Conservation (phyloP, 176 grass and related monocot genomes). For the Neostapfia colusana region DNA sequence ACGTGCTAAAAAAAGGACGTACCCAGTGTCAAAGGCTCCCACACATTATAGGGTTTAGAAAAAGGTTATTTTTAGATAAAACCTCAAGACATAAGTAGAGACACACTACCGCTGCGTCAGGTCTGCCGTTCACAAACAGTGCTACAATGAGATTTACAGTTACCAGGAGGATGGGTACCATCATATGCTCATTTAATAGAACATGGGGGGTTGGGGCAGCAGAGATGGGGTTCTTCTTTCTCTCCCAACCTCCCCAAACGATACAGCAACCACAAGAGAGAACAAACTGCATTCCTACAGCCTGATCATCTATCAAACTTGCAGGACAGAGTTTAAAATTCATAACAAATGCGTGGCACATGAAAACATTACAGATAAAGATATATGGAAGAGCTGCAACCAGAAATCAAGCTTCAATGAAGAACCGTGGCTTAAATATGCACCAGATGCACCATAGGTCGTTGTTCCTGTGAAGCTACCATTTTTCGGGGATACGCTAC, state of each 20-base stretch:
- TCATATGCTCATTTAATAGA: conserved; percentile 11
- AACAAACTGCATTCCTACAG: conserved; percentile 7
- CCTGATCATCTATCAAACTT: conserved; percentile 5
- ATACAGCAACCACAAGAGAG: neutral
- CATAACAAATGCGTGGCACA: conserved; percentile 6
- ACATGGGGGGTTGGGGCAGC: neutral
- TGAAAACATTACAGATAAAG: conserved; percentile 16
- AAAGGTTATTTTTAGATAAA: too few species aligned
- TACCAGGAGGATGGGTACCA: neutral
- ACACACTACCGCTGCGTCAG: too few species aligned
- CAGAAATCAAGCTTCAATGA: conserved; percentile 11
- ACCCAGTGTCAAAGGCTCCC: too few species aligned
- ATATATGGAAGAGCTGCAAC: conserved; percentile 30
- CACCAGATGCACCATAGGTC: conserved; percentile 29
- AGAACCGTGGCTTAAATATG: conserved; percentile 37
- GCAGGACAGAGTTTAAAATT: neutral
- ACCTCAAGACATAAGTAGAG: too few species aligned
- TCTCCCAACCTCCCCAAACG: neutral
- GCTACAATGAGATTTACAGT: conserved; percentile 2
- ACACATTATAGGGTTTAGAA: too few species aligned
- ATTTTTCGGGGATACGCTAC: conserved; percentile 52
- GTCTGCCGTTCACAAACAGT: neutral
- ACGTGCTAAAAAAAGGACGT: neutral
- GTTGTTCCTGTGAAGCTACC: conserved; percentile 57
- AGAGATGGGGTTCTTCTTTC: neutral